Evolutionary conservation across 768 basidiomycete genomes (phyloP), one percentile per base, ranked within the genome.

Genomic region (Cyclocybe aegerita): DNA sequence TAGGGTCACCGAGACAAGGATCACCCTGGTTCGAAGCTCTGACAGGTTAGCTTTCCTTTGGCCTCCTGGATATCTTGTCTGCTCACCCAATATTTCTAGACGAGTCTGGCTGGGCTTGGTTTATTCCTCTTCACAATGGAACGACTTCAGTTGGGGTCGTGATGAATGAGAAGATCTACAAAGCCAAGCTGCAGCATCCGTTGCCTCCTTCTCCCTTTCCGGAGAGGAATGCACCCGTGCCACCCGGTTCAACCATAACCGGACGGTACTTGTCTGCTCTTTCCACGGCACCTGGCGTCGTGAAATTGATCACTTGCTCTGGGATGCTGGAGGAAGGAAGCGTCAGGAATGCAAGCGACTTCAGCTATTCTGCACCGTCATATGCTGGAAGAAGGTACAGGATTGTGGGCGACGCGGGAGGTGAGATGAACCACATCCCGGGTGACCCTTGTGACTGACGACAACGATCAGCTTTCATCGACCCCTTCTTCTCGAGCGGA

Each of bases 81-180:
- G 23, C 23, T n/a, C 30, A 44, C 31, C 11, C 10, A 30, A 44
- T 23, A 39, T 16, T 37, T 40, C 30, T 14, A 85, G 85, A 86
- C 53, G 81, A 83, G 64, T 79, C 82, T 12, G 85, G 85, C 4
- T 86, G 85, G 85, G 81, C 81, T 30, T 86, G 85, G 85, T 83
- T 80, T 39, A 86, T 86, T 42, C 83, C 84, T 41, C 68, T 86
- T n/a, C 83, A 84, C 56, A 72, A 83, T 51, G 82, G 78, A 11
- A 77, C 78, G 8, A 83, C 80, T 0, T 86, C 84, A 2, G 64
- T 86, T 6, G 85, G 85, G 12, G 63, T 86, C 16, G 82, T 86
- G 5, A 78, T 84, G 70, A 77, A 83, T 54, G 76, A 85, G 52
- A 73, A 74, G 40, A 49, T 62, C 8, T 80, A 79, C 60, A 71